Evolutionary conservation across 495 filamentous ascomycete genomes (phyloP).

Genomic region (Penicillium riverlandense): DNA sequence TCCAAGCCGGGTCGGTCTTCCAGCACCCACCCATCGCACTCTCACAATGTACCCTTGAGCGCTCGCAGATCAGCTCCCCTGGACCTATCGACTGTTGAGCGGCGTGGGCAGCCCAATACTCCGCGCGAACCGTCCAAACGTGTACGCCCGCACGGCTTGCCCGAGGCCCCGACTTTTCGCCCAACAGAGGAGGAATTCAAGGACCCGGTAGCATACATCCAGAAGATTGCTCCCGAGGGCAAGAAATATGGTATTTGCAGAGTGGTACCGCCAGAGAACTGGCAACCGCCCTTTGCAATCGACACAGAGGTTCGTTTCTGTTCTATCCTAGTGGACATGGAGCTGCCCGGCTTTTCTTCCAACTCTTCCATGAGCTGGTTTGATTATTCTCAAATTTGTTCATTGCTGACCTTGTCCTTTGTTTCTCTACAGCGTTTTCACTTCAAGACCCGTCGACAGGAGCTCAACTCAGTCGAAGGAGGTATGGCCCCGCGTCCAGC

Average conservation of each 20-base stretch:
- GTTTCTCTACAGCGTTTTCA: conserved; percentile 68
- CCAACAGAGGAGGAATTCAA: conserved; percentile 92
- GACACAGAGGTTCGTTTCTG: conserved; percentile 74
- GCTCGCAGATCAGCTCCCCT: conserved; percentile 64
- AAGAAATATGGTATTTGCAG: conserved; percentile 85
- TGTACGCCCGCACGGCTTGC: conserved; percentile 71
- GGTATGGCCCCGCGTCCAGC: conserved; percentile 56
- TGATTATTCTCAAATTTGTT: not conserved
- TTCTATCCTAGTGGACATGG: not conserved
- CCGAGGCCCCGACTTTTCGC: conserved; percentile 86
- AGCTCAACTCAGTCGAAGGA: conserved; percentile 97
- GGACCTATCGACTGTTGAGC: conserved; percentile 85
- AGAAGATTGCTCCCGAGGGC: conserved; percentile 80
- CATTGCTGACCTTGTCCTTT: conserved; percentile 2
- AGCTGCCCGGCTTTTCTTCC: no score
- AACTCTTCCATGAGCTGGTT: no score
- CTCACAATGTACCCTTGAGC: conserved; percentile 58
- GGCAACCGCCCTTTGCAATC: conserved; percentile 92
- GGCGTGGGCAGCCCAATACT: conserved; percentile 70
- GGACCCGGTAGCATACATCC: conserved; percentile 87
- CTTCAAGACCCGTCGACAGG: conserved; percentile 92
- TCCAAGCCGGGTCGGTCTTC: conserved; percentile 33
- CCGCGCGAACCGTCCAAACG: conserved; percentile 69
- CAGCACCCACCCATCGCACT: conserved; percentile 41
- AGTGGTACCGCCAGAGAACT: conserved; percentile 86